These are phyloP conservation scores for Pichia sp. DNA, from an alignment of 1,139 yeast genomes.

Conservation along the genomic window DNA sequence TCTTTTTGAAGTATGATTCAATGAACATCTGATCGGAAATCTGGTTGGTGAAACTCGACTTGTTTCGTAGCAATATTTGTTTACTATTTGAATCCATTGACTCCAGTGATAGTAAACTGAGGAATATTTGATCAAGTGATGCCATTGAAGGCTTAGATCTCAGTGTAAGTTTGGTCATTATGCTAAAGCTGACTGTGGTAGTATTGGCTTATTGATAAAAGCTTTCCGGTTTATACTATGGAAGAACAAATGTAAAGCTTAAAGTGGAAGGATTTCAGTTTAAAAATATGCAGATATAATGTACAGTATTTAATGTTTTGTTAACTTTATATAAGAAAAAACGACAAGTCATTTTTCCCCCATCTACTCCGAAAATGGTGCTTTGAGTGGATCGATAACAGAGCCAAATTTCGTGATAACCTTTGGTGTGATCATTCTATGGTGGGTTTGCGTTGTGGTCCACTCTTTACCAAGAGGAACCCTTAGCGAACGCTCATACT, in stretches of 20 bases:
- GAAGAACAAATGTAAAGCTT: background rate
- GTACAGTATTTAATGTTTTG: background rate
- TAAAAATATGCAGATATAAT: background rate
- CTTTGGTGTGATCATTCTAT: slow-evolving; percentile 83
- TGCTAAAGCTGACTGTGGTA: background rate
- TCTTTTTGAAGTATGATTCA: background rate
- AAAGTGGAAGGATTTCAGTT: background rate
- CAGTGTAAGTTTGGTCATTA: background rate
- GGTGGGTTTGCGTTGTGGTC: slow-evolving; percentile 86
- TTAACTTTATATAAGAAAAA: background rate
- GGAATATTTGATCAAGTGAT: slow-evolving; percentile 1
- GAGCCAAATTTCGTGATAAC: slow-evolving; percentile 82
- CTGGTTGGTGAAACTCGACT: slow-evolving; percentile 14
- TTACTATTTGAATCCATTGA: background rate
- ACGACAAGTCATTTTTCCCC: slow-evolving; percentile 6
- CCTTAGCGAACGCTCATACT: slow-evolving; percentile 86
- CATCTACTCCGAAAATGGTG: slow-evolving; percentile 48
- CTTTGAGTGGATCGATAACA: slow-evolving; percentile 85
- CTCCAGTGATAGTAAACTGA: background rate
- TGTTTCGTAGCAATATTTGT: slow-evolving; percentile 9
- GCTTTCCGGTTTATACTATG: background rate
- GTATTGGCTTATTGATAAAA: too few relatives aligned
- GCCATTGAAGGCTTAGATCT: slow-evolving; percentile 1
- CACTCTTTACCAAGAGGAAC: slow-evolving; percentile 99
- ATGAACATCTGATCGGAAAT: slow-evolving; percentile 11